Percentiles rank a stretch among this genome's conserved stretches.
Conservation (phyloP, 139 green algal species). For the Picochlorum sp. region DNA sequence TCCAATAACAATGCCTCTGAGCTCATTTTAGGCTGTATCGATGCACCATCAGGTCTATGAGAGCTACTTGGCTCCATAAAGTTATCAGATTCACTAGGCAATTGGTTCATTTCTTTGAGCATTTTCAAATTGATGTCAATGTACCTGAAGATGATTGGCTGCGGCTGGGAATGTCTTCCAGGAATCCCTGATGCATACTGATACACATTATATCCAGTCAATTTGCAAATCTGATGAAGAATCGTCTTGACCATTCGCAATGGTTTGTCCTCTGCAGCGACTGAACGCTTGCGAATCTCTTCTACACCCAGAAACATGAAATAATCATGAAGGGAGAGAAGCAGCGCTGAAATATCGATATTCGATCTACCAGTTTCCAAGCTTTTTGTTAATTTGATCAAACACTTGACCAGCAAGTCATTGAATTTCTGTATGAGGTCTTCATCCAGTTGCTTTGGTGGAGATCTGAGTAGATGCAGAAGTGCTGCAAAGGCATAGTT, state of each 20-base stretch:
- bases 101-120: slow-evolving; percentile 21
- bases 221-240: slow-evolving; percentile 84
- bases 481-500: slow-evolving; percentile 66
- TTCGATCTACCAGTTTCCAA: slow-evolving; percentile 36
- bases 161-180: slow-evolving; percentile 28
- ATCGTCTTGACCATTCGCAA: slow-evolving; percentile 96
- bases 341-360: slow-evolving; percentile 65
- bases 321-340: slow-evolving; percentile 81
- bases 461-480: slow-evolving; percentile 58
- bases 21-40: not conserved
- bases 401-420: slow-evolving; percentile 92
- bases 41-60: not conserved
- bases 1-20: not conserved
- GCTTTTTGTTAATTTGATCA: slow-evolving; percentile 92
- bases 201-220: slow-evolving; percentile 53
- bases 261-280: slow-evolving; percentile 85
- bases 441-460: slow-evolving; percentile 22
- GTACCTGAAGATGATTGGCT: slow-evolving; percentile 83
- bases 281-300: slow-evolving; percentile 70
- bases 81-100: not conserved
- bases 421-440: slow-evolving; percentile 46
- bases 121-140: slow-evolving; percentile 87
- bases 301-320: slow-evolving; percentile 77
- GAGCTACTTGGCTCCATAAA: not conserved
- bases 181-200: slow-evolving; percentile 31